phyloP scores from a whole-genome alignment of 108 stramenopile genomes.

The Fragilariopsis cylindrus region DNA sequence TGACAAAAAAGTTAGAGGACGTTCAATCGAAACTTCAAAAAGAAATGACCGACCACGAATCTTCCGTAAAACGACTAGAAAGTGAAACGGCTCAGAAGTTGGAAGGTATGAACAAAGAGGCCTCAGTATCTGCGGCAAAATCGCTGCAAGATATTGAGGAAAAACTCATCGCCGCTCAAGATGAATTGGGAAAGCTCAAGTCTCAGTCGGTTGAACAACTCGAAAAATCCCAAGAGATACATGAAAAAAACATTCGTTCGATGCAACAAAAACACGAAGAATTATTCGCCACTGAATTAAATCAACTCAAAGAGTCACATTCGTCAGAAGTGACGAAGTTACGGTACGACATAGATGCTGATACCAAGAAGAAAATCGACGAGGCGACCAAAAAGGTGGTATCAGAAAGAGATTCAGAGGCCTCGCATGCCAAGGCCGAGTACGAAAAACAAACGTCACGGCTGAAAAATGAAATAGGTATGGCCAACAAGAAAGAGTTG shows the following conservation, averaged over 20 bases:
- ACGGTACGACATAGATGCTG: not conserved
- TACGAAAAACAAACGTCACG: not conserved
- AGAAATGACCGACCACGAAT: constrained; percentile 16
- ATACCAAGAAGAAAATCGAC: constrained; percentile 25
- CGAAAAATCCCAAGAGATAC: not conserved
- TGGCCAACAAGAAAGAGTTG: constrained; percentile 1
- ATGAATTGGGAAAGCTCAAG: not conserved
- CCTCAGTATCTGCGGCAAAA: constrained; percentile 3
- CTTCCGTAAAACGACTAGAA: constrained; percentile 9
- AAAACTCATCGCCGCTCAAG: constrained; percentile 20
- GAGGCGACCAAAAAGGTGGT: not conserved
- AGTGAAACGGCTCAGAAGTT: constrained; percentile 17
- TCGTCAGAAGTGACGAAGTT: constrained; percentile 6
- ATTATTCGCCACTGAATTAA: constrained; percentile 2
- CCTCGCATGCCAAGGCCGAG: constrained; percentile 12
- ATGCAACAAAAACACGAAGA: constrained; percentile 9
- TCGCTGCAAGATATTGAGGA: constrained; percentile 2
- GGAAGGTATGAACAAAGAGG: constrained; percentile 12
- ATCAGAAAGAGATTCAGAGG: constrained; percentile 4
- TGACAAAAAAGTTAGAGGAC: constrained; percentile 1
- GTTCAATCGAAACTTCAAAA: constrained; percentile 22
- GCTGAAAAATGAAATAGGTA: constrained; percentile 8
- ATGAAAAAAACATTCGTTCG: not conserved
- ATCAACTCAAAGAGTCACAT: not conserved
- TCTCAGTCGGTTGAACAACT: not conserved